A percentile compares a stretch with the other conserved stretches of the same genome.
Evolutionary conservation across 192 early-diverging fungal genomes (phyloP).

Genomic region (Dimargaris cristalligena): DNA sequence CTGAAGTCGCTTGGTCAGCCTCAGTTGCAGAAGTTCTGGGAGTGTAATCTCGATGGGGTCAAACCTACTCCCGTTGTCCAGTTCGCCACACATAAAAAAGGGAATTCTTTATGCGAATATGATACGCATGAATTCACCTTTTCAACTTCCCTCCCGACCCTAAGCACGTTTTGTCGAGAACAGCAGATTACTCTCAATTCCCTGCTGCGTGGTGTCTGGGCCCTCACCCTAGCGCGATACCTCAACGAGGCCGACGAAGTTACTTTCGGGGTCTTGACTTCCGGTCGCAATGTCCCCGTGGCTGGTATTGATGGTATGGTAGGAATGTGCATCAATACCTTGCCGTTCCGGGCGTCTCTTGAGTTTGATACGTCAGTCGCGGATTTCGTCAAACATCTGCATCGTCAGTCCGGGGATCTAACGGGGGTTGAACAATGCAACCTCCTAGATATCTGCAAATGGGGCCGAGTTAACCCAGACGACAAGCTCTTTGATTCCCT

Average conservation of each 20-base stretch:
- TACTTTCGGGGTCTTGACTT: not conserved
- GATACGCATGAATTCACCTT: too few species aligned
- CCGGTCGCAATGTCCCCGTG: not conserved
- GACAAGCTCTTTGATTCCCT: not conserved
- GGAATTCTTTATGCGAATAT: too few species aligned
- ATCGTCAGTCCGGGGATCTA: not conserved
- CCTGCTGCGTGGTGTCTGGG: not conserved
- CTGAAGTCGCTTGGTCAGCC: too few species aligned
- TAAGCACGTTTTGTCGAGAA: not conserved
- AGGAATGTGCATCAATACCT: constrained; percentile 3
- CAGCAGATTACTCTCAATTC: not conserved
- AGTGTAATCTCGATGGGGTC: not conserved
- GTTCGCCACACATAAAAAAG: not conserved
- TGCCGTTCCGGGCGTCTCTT: not conserved
- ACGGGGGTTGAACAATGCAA: not conserved
- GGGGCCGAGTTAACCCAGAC: not conserved
- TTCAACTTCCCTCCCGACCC: too few species aligned
- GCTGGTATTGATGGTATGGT: not conserved
- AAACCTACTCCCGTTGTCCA: not conserved
- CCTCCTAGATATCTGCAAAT: not conserved
- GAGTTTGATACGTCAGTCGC: not conserved
- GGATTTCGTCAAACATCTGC: not conserved
- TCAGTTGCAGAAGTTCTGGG: not conserved
- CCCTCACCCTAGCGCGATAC: not conserved
- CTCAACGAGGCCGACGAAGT: not conserved